Evolutionary conservation across 306 rosid genomes (phyloP), one percentile per base, ranked within the genome.

Genomic region (Oemleria cerasiformis): DNA sequence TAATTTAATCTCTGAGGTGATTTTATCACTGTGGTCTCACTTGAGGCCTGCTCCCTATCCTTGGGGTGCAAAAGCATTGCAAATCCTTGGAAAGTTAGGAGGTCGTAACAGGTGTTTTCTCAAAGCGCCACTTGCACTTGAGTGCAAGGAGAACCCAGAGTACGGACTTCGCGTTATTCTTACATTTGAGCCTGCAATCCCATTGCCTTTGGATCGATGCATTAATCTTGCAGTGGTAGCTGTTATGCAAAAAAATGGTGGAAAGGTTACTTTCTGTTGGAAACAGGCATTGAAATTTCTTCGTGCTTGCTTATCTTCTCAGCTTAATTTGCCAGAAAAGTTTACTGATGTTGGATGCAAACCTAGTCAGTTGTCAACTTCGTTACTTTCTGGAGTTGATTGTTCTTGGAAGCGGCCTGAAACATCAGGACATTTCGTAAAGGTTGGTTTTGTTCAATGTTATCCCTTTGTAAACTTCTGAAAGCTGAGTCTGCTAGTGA

Each of bases 41-140:
- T 84, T 91, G 81, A 88, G 88, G 80, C 99, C 97, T 67, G 76
- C 86, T 71, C 90, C 99, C 57, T 91, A 88, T 85, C 81, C 85
- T 51, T 89, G 97, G 99, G 99, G 97, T 70, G 95, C 97, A 47
- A 94, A 94, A 86, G 88, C 99, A 56, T 84, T 94, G 91, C 99
- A 94, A 79, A 91, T 94, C 68, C 97, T 94, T 63, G 97, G 99
- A 42, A 94, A 94, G 86, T 84, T 94, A 74, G 99, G 99, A 73
- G 97, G 99, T 50, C 91, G 99, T 66, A 94, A 94, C 81, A 88
- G 99, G 80, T 92, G 99, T 67, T 94, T 94, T 71, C 99, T 94
- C 53, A 91, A 88, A 75, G 99, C 91, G 77, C 97, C 99, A 76
- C 85, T 94, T 77, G 92, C 89, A 67, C 92, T 94, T 14, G 96